Evolutionary conservation across 2,329 filamentous ascomycete species (phyloP), one percentile per base, ranked within the genome.

Genomic region (Claviceps capensis): DNA sequence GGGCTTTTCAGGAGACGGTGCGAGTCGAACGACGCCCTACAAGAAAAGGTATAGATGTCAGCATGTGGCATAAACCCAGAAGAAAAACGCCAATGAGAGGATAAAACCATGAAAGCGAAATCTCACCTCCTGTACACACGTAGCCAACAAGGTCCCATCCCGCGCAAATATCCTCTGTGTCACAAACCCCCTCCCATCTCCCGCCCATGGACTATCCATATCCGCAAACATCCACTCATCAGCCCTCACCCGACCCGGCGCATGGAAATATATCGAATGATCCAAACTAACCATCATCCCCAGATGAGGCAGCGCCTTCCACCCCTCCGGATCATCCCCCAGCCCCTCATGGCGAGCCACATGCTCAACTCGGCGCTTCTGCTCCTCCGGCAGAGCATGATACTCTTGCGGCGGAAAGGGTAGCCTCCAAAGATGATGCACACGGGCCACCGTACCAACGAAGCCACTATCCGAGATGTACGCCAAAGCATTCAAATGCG

Each of bases 381-480:
- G 61, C 30, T 69, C 69, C 47, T 67, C 66, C 14, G 77, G 64
- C 54, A 78, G 66, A 14, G 67, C 63, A n/a, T 76, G 72, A n/a
- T 82, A 71, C 38, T 78, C 73, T 51, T 75, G 68, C 2, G 74
- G 73, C 13, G 71, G 55, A 48, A 74, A 76, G 1, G 77, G 79
- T 64, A 86, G 88, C 14, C 86, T 77, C 78, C 86, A 90, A 38
- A 96, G 75, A 52, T 81, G 77, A 67, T 96, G 90, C 51, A 90
- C 83, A 19, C 88, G 81, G 30, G 83, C 75, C 7, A 96, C 81
- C 2, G 90, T 96, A 41, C 87, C 90, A 66, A 97, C 90, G 69
- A 98, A 97, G 71, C 87, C 93, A 63, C 79, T 86, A 69, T 97
- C 91, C 26, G 83, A 88, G 72, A 97, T 86, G 71, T 97, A 98